Base-by-base conservation (phyloP, 768 basidiomycete species). In the Hygrophorus russula region DNA sequence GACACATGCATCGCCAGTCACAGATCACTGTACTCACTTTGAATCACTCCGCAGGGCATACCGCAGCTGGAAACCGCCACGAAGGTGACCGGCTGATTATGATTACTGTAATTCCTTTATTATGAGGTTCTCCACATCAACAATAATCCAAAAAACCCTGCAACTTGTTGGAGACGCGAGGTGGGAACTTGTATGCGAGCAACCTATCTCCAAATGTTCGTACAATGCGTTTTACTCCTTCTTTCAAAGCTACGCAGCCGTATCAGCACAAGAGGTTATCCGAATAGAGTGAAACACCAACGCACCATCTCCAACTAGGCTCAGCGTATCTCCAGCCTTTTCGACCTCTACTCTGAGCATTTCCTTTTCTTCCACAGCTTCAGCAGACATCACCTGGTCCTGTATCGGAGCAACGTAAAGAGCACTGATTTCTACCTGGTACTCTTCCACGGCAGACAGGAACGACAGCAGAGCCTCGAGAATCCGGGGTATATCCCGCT, bases 401-500 rank as follows among this genome's bases (percentile, higher is more conserved):
- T 62, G 59, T 0, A 61, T 52, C 1, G 68, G 62, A 3, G 66
- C 62, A 3, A 62, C 59, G 48, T 66, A 63, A 15, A 61, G 50
- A 2, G 65, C 59, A 42, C 59, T 61, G 20, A 88, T 57, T 51
- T 81, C 76, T 1, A 51, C 56, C 44, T 77, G 73, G 46, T 80
- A 80, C 24, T 70, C 70, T 50, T 90, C 87, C 14, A 89, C 59
- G 1, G 76, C 82, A 1, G 59, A 56, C 14, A 88, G 67, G 63
- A 81, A 83, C 0, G 71, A 71, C 10, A 83, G 56, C 49, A 91
- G 64, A 0, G 82, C 82, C 57, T 93, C 89, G 2, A 93, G 58
- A 20, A 89, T 77, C 46, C 76, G 78, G 0, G 88, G 82, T 14
- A 89, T 85, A 55, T 92, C 90, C 9, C 83, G 69, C 56, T 92